Evolutionary conservation across 176 grass and related monocot genomes (phyloP), one percentile per base, ranked within the genome.

Genomic region (Zoysia japonica): DNA sequence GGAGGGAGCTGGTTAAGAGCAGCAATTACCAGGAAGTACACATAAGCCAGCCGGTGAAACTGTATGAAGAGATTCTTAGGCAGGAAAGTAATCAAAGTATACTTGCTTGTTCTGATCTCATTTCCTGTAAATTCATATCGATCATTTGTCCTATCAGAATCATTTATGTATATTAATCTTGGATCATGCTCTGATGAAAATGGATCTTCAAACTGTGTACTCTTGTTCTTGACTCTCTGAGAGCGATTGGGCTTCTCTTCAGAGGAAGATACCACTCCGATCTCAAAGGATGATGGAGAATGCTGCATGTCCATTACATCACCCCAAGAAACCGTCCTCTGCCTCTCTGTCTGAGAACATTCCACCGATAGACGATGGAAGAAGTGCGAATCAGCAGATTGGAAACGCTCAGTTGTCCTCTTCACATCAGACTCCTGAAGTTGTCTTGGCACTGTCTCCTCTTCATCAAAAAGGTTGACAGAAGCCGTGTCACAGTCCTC

Each of bases 11-110:
- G 96, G 65, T 99, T 99, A 74, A 99, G 87, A 77, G 92, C 96
- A 83, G 96, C 96, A 82, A 99, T 99, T 66, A 90, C 96, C 61
- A 99, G 89, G 84, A 99, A 99, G 79, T 99, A 99, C 71, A 99
- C 78, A 71, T 99, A 99, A 62, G 96, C 96, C 54, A 99, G 55
- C 53, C 96, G 74, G 80, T 99, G 96, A 82, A 99, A 99, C 63
- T 99, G 96, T 65, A 89, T 99, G 88, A 99, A 99, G 80, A 99
- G 83, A 81, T 99, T 99, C 83, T 99, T 99, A 17, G 96, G 96
- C 79, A 99, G 69, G 75, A 99, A 99, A 14, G 96, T 99, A 53
- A 99, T 89, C 52, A 99, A 78, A 52, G 96, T 99, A 79, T 99
- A 99, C 76, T 99, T 99, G 90, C 96, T 99, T 66, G 96, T 99